Evolutionary conservation across 352 stramenopile species (phyloP).

Genomic region (Elongisporangium undulatum): DNA sequence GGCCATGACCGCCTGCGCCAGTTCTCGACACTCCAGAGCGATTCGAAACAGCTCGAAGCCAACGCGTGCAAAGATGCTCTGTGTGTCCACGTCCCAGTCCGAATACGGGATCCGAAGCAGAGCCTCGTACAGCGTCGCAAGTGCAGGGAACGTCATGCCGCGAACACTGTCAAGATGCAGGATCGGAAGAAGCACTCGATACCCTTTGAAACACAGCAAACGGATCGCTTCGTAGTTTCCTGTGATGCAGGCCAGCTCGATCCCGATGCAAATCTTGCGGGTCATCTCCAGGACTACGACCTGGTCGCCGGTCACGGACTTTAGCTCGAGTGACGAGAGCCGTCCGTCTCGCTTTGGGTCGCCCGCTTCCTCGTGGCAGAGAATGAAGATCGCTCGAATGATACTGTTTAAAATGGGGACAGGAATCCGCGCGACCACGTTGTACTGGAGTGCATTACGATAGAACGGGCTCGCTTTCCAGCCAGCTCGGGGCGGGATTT

Average conservation of each 20-base stretch:
- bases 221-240: constrained; percentile 47
- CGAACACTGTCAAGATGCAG: constrained; percentile 44
- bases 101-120: constrained; percentile 14
- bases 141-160: constrained; percentile 35
- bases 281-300: constrained; percentile 37
- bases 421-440: constrained; percentile 40
- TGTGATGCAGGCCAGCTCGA: constrained; percentile 56
- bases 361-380: constrained; percentile 46
- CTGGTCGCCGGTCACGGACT: constrained; percentile 28
- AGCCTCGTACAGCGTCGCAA: constrained; percentile 54
- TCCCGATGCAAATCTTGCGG: constrained; percentile 42
- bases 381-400: constrained; percentile 45
- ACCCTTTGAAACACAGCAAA: constrained; percentile 60
- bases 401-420: constrained; percentile 46
- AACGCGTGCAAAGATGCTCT: constrained; percentile 41
- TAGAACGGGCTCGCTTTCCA: constrained; percentile 69
- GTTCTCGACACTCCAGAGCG: constrained; percentile 1
- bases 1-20: background rate
- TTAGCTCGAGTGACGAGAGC: constrained; percentile 19
- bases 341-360: constrained; percentile 36
- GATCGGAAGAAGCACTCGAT: constrained; percentile 58
- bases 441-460: constrained; percentile 41
- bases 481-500: constrained; percentile 13
- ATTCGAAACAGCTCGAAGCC: constrained; percentile 63
- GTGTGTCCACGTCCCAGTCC: constrained; percentile 46